Base-by-base conservation (phyloP, 192 early-diverging fungal species). In the Coemansia pectinata region DNA sequence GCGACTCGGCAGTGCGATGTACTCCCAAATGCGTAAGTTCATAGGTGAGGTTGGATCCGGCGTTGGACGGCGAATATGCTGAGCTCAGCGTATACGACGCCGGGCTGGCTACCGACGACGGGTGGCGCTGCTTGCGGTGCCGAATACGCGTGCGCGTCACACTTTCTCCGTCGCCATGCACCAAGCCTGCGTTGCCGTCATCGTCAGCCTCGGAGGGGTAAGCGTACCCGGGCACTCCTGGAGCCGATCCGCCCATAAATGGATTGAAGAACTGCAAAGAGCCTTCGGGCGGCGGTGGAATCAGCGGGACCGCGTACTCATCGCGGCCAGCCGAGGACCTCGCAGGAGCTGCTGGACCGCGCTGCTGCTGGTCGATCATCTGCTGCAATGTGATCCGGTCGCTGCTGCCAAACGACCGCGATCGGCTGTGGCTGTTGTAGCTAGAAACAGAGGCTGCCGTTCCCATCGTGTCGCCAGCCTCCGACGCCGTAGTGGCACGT, bases 21-120 rank as follows among this genome's bases (percentile, higher is more conserved):
- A 83, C 58, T 0, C 81, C 81, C 31, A 83, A 62, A 38, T 72
- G 78, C 0, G 81, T 77, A 41, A 83, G 75, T 73, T 83, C 81
- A 47, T 83, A 77, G 3, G 76, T 72, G 45, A 75, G 52, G 19
- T 78, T 77, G 62, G 81, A 83, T 9, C 73, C 81, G 1, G 81
- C 81, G 45, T 78, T 72, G 29, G 81, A 83, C 5, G 80, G 75
- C 53, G 80, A 74, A 65, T 83, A 83, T 27, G 72, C 76, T 7
- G 81, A 83, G 66, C 65, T 75, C 14, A 78, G 19, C 31, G 81
- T 83, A 25, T 83, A 83, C 0, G 55, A 58, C 14, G 63, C 57
- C 0, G 81, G 81, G 40, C 81, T 83, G 44, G 66, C 67, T 1
- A 77, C 71, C 31, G 79, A 71, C 21, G 74, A 72, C 33, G 73